phyloP scores from a whole-genome alignment of 306 rosid species.

The Sechiopsis laciniata region DNA sequence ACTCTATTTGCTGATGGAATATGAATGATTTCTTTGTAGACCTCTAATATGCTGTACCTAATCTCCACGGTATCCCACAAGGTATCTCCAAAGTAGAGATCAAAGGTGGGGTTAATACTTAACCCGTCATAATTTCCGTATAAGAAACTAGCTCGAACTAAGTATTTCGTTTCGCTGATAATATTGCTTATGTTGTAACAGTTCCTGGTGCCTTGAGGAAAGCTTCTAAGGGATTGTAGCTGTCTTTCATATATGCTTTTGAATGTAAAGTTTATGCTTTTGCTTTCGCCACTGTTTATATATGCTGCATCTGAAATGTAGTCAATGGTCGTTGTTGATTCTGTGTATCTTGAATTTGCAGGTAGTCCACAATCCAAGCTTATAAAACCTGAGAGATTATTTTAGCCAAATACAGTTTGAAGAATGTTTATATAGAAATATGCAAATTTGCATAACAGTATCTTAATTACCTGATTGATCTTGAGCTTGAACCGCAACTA shows the following conservation, averaged over 20 bases:
- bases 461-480: conserved; percentile 11
- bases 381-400: conserved; percentile 27
- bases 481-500: conserved; percentile 8
- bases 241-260: not conserved
- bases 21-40: conserved; percentile 26
- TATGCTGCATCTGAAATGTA: conserved; percentile 28
- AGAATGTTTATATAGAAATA: not conserved
- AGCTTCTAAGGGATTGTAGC: conserved; percentile 23
- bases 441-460: not conserved
- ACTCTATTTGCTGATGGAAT: not conserved
- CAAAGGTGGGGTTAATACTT: conserved; percentile 13
- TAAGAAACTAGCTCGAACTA: conserved; percentile 31
- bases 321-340: not conserved
- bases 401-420: not conserved
- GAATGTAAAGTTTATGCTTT: not conserved
- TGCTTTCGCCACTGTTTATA: conserved; percentile 19
- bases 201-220: conserved; percentile 12
- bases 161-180: conserved; percentile 18
- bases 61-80: conserved; percentile 19
- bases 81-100: conserved; percentile 19
- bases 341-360: conserved; percentile 9
- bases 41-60: conserved; percentile 8
- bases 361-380: conserved; percentile 35
- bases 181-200: conserved; percentile 17
- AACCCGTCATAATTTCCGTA: conserved; percentile 40